phyloP scores from a whole-genome alignment of 345 rosid species.

The Corymbia maculata region DNA sequence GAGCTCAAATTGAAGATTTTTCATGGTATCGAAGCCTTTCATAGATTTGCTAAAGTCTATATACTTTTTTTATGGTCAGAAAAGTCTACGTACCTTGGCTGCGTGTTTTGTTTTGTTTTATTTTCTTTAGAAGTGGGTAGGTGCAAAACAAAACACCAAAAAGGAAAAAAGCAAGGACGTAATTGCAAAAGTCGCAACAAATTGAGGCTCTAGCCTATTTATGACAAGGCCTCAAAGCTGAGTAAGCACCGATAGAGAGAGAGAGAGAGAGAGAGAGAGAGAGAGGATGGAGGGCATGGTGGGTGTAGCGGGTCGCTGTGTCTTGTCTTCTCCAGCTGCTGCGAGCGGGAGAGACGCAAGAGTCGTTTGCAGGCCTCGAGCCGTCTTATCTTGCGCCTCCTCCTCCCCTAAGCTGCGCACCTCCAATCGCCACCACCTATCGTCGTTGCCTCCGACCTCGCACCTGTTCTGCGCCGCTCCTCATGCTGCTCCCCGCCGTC shows the following conservation, averaged over 20 bases:
- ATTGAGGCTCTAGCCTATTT: background rate
- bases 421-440: conserved; percentile 7
- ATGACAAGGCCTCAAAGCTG: background rate
- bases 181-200: background rate
- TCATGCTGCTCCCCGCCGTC: conserved; percentile 22
- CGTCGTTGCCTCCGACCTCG: conserved; percentile 41
- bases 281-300: background rate
- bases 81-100: background rate
- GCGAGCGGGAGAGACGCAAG: background rate
- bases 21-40: background rate
- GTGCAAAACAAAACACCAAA: background rate
- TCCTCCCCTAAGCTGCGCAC: background rate
- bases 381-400: background rate
- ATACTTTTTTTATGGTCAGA: no score
- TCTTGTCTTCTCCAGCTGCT: background rate
- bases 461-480: conserved; percentile 39
- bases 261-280: background rate
- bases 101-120: background rate
- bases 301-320: background rate
- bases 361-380: background rate
- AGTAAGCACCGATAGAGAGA: background rate
- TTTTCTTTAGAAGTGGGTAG: background rate
- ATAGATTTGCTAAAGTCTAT: background rate
- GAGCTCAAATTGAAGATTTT: no score
- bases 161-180: background rate